Base-by-base conservation (phyloP, 176 grass and related monocot genomes). In the Oryza australiensis region DNA sequence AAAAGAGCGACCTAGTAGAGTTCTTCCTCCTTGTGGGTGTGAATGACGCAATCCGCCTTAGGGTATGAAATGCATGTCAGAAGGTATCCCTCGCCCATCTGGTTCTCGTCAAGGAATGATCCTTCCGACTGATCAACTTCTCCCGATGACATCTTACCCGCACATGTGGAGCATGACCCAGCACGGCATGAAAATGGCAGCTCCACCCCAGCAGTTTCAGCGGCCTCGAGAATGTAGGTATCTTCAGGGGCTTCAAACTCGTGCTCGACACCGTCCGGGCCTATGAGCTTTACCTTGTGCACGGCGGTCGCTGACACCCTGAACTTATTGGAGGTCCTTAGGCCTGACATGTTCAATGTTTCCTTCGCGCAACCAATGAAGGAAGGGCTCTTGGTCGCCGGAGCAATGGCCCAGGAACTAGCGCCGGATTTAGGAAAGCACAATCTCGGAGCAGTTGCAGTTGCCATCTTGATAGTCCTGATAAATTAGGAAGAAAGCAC, bases 221-320 rank as follows among this genome's bases (percentile, higher is more conserved):
- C 90, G 6, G 90, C 65, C 66, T 92, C 90, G 0, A 92, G 90
- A 57, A 92, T 89, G 90, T 92, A 92, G 26, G 80, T 84, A 80
- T 92, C 90, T 6, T 92, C 90, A 42, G 90, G 90, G 5, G 90
- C 90, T 22, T 89, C 90, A 32, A 92, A 86, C 75, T 92, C 90
- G 18, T 86, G 64, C 83, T 92, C 87, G 1, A 10, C 18, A 0
- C 87, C 90, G 3, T 89, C 86, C 0, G 86, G 90, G 26, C 75
- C 48, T 2, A 89, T 62, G 23, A 92, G 86, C 83, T 77, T 92
- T 71, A 92, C 83, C 86, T 80, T 89, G 90, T 92, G 67, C 64
- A 76, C 83, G 14, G 83, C 85, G n/a, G 38, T 28, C 0, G 77
- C 90, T 0, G 79, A 43, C 13, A 27, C 83, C 75, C 59, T 83